Conservation (phyloP, 1,284 basidiomycete genomes). For the Ceratobasidium theobromae region DNA sequence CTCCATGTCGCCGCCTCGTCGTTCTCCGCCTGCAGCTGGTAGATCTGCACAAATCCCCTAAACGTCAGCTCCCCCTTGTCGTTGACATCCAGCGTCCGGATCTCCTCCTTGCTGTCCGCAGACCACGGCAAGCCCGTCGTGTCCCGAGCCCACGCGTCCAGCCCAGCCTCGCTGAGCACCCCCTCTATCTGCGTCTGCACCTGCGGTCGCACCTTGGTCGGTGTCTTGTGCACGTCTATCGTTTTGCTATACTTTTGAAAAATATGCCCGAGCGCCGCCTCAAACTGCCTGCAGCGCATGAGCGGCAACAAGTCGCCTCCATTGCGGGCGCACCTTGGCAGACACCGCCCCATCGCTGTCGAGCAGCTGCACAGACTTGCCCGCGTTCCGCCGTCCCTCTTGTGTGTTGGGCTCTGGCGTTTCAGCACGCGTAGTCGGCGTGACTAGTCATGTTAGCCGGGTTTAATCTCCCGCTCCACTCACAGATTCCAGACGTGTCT, state of each 20-base stretch:
- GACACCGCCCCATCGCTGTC: constrained; percentile 51
- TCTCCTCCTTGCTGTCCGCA: constrained; percentile 73
- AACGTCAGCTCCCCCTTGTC: constrained; percentile 74
- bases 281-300: constrained; percentile 50
- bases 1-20: constrained; percentile 81
- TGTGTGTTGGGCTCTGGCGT: constrained; percentile 62
- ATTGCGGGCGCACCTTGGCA: constrained; percentile 8
- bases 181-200: constrained; percentile 47
- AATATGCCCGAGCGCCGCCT: constrained; percentile 64
- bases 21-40: constrained; percentile 76
- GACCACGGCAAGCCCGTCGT: constrained; percentile 74
- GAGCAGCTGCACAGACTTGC: constrained; percentile 39
- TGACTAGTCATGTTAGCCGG: neutral
- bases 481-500: constrained; percentile 7
- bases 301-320: neutral
- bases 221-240: constrained; percentile 2
- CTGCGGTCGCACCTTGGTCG: neutral
- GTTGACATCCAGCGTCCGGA: constrained; percentile 69
- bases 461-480: too few species aligned
- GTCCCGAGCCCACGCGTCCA: constrained; percentile 72
- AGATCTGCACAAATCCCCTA: constrained; percentile 75
- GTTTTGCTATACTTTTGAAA: constrained; percentile 73
- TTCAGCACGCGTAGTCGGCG: constrained; percentile 49
- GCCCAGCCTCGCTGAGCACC: constrained; percentile 53
- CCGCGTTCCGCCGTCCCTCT: constrained; percentile 57